Base-by-base conservation (phyloP, 805 yeast genomes). In the Suhomyces sp. region DNA sequence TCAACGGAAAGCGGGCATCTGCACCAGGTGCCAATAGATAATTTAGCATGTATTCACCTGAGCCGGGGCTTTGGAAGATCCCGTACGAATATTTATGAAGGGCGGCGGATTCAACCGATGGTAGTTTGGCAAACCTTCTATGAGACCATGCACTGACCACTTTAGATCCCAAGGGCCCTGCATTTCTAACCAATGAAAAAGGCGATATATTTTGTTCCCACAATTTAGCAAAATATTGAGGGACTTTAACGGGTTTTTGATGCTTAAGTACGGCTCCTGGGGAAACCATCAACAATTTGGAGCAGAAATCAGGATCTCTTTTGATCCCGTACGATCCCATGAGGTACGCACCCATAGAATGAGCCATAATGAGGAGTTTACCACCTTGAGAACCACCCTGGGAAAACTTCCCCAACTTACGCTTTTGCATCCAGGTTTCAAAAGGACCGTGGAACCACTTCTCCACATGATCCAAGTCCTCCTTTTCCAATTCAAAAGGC, bases 201-300 rank as follows among this genome's bases (percentile, higher is more conserved):
- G 98, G 98, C 0, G 95, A 83, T 18, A 85, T 73, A 56, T 90
- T 86, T 41, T 71, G 76, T 46, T 86, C 88, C 98, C 98, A 93
- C 19, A 91, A 61, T 47, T 70, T 72, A 15, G 72, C 73, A 56
- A 88, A 88, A 83, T 95, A 91, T 25, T 63, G 55, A 1, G 98
- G 96, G 2, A 85, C 74, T 6, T 49, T 50, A 2, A 73, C 72
- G 28, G 49, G 56, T 15, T 50, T 54, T 5, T 63, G 47, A 27
- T 76, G 76, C 37, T 70, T 69, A 24, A 76, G 73, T 5, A 93
- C 77, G 3, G 95, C 96, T 0, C 95, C 98, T 0, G 98, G 98
- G 0, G 95, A 84, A 5, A 87, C 81, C 66, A 90, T 71, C n/a
- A 88, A 53, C 22, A 91, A 53, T 48, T 82, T 83, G 31, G 70